Evolutionary conservation across 2,329 filamentous ascomycete genomes (phyloP).

Genomic region (Thermothelomyces thermophilus): DNA sequence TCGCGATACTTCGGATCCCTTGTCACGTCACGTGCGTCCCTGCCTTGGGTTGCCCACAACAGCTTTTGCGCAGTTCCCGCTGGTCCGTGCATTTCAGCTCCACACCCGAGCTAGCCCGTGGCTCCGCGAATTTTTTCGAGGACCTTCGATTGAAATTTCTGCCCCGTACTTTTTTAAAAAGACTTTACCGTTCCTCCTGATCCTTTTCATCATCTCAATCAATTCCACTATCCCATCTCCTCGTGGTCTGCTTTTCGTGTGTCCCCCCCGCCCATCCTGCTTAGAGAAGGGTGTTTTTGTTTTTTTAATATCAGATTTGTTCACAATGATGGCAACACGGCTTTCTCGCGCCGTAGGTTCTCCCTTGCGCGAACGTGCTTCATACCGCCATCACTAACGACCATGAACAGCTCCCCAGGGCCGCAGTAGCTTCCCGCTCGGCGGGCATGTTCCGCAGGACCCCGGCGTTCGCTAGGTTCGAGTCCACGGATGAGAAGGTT

Average conservation of each 20-base stretch:
- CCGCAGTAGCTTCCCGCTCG: slow-evolving; percentile 61
- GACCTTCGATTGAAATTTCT: slow-evolving; percentile 26
- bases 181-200: slow-evolving; percentile 13
- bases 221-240: slow-evolving; percentile 15
- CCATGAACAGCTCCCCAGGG: slow-evolving; percentile 65
- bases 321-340: slow-evolving; percentile 26
- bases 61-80: not conserved
- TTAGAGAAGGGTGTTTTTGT: slow-evolving; percentile 15
- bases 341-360: slow-evolving; percentile 25
- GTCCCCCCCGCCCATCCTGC: slow-evolving; percentile 8
- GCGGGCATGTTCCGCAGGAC: slow-evolving; percentile 60
- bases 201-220: slow-evolving; percentile 17
- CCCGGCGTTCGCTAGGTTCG: slow-evolving; percentile 70
- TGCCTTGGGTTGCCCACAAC: too few relatives aligned
- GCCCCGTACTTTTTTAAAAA: slow-evolving; percentile 21
- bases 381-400: slow-evolving; percentile 9
- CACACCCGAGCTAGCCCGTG: slow-evolving; percentile 16
- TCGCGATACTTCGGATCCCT: too few relatives aligned
- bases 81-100: slow-evolving; percentile 7
- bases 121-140: slow-evolving; percentile 23
- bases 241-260: slow-evolving; percentile 18
- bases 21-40: not conserved
- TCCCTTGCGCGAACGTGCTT: not conserved
- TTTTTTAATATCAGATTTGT: slow-evolving; percentile 17
- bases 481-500: slow-evolving; percentile 78